Conservation (phyloP, 129 eudicot genomes). For the Tagetes patula region DNA sequence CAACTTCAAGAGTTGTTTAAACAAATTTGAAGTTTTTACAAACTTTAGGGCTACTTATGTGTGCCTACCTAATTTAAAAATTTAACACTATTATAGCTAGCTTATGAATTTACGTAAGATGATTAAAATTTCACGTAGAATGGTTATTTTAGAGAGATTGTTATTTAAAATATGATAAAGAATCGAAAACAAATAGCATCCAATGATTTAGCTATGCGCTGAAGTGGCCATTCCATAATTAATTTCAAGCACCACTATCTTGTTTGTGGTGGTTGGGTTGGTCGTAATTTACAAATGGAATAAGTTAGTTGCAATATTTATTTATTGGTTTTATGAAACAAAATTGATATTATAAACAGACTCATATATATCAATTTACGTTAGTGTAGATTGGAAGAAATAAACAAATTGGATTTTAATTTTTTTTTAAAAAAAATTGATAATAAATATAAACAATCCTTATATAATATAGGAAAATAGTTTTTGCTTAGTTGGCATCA, state of each 20-base stretch:
- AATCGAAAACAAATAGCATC: constrained; percentile 24
- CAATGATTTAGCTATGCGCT: constrained; percentile 36
- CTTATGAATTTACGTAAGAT: background rate
- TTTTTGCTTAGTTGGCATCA: too few relatives aligned
- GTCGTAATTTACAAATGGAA: constrained; percentile 21
- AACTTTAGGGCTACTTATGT: too few relatives aligned
- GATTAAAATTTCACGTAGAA: background rate
- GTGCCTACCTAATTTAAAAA: too few relatives aligned
- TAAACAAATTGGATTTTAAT: too few relatives aligned
- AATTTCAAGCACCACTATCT: constrained; percentile 31
- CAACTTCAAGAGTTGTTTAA: too few relatives aligned
- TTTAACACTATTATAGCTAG: background rate
- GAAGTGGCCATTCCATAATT: constrained; percentile 22
- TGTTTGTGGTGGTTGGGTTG: constrained; percentile 41
- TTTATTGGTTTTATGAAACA: background rate
- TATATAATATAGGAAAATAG: too few relatives aligned
- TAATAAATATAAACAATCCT: too few relatives aligned
- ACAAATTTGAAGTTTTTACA: too few relatives aligned
- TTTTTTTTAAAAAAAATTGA: too few relatives aligned
- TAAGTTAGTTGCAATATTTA: background rate
- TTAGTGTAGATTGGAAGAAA: background rate
- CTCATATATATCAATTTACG: too few relatives aligned
- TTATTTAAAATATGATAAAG: background rate
- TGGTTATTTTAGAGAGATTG: background rate
- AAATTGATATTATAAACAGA: background rate